phyloP scores from a whole-genome alignment of 225 moss, liverwort and hornwort genomes.

The Pseudoscleropodium purum region DNA sequence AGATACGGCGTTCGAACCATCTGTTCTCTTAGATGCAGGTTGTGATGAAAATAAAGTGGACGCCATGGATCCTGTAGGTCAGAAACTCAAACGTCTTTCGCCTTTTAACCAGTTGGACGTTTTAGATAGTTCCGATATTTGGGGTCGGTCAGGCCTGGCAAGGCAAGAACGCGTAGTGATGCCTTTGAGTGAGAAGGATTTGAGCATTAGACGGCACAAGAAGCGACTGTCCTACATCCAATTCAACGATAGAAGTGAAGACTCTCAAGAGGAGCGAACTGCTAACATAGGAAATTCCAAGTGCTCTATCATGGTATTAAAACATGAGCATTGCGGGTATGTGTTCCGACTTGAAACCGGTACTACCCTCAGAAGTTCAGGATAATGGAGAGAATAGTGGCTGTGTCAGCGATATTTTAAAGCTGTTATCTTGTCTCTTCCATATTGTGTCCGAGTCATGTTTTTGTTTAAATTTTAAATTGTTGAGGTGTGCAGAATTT shows the following conservation, averaged over 20 bases:
- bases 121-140: conserved; percentile 4
- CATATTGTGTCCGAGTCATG: not conserved
- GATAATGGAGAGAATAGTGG: not conserved
- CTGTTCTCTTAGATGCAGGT: conserved; percentile 5
- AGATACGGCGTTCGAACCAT: conserved; percentile 12
- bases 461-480: not conserved
- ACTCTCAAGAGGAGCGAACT: not conserved
- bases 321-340: conserved; percentile 55
- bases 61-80: not conserved
- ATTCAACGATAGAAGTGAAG: not conserved
- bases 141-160: conserved; percentile 23
- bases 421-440: not conserved
- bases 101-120: not conserved
- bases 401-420: not conserved
- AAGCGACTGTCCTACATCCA: conserved; percentile 38
- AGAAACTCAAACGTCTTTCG: not conserved
- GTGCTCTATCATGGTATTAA: conserved; percentile 74
- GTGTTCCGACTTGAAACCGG: not conserved
- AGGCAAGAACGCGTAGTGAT: not conserved
- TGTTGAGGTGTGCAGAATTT: conserved; percentile 52
- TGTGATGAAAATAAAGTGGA: conserved; percentile 2
- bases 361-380: not conserved
- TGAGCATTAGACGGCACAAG: conserved; percentile 57
- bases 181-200: conserved; percentile 49
- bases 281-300: not conserved